Conservation (phyloP, 495 filamentous ascomycete species). For the Talaromyces nanjingensis region DNA sequence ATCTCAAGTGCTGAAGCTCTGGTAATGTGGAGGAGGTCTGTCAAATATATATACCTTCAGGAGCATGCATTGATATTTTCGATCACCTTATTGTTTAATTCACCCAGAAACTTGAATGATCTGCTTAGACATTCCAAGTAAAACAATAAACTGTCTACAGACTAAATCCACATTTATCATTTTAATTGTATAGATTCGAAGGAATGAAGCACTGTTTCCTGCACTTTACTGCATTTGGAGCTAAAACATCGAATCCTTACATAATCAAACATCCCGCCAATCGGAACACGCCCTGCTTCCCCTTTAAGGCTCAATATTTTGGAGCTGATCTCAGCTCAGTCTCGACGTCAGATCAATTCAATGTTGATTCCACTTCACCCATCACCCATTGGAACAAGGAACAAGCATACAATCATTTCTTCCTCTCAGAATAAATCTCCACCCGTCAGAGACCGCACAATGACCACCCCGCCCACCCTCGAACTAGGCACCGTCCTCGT, state of each 20-base stretch:
- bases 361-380: background rate
- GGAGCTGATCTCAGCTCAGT: background rate
- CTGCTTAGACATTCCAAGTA: too few species aligned
- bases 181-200: too few species aligned
- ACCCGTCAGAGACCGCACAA: constrained; percentile 1
- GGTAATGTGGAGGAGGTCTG: too few species aligned
- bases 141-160: too few species aligned
- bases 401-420: background rate
- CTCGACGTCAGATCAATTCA: background rate
- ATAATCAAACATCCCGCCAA: background rate
- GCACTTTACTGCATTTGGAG: background rate
- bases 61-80: too few species aligned
- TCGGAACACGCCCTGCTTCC: background rate
- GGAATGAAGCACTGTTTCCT: background rate
- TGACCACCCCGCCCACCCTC: constrained; percentile 29
- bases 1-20: background rate
- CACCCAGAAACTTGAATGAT: too few species aligned
- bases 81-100: too few species aligned
- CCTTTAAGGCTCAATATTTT: constrained; percentile 2
- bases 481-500: constrained; percentile 45
- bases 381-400: background rate
- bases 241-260: background rate
- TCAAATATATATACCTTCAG: too few species aligned
- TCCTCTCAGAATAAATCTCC: background rate
- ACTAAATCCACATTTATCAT: too few species aligned